Conservation (phyloP, 768 basidiomycete genomes). For the Trametopsis cervina region DNA sequence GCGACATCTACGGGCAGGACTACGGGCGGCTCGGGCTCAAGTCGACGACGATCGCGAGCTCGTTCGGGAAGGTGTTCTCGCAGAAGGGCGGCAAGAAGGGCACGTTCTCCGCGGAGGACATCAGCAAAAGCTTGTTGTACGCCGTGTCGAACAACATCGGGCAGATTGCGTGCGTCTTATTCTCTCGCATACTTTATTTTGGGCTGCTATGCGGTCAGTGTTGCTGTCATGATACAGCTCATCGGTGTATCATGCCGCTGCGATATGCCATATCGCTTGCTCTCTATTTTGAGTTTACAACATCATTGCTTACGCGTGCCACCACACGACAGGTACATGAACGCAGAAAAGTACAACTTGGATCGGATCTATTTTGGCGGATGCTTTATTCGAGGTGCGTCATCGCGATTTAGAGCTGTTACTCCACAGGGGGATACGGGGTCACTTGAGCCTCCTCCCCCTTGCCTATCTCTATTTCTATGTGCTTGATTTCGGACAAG, state of each 20-base stretch:
- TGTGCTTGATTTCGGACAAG: too few relatives aligned
- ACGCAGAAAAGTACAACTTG: slow-evolving; percentile 96
- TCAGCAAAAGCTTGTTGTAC: slow-evolving; percentile 89
- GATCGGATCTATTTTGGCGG: slow-evolving; percentile 99
- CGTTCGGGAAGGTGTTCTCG: slow-evolving; percentile 97
- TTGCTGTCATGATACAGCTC: too few relatives aligned
- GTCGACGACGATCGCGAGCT: slow-evolving; percentile 96
- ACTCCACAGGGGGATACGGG: too few relatives aligned
- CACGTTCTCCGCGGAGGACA: slow-evolving; percentile 84
- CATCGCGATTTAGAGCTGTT: background rate
- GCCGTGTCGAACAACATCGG: slow-evolving; percentile 99
- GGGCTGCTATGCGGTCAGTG: background rate
- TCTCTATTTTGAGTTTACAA: background rate
- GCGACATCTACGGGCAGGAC: slow-evolving; percentile 98
- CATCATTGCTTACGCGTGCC: background rate
- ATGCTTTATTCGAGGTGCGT: slow-evolving; percentile 92
- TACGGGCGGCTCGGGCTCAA: slow-evolving; percentile 93
- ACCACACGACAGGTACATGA: slow-evolving; percentile 80
- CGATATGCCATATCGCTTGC: background rate
- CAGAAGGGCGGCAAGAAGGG: slow-evolving; percentile 77
- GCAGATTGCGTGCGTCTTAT: slow-evolving; percentile 87
- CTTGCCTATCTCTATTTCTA: too few relatives aligned
- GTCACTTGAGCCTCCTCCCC: too few relatives aligned
- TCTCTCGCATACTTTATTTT: slow-evolving; percentile 5
- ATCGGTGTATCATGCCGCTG: background rate